phyloP scores from a whole-genome alignment of 2,329 filamentous ascomycete genomes.

The Penicillium hordei region DNA sequence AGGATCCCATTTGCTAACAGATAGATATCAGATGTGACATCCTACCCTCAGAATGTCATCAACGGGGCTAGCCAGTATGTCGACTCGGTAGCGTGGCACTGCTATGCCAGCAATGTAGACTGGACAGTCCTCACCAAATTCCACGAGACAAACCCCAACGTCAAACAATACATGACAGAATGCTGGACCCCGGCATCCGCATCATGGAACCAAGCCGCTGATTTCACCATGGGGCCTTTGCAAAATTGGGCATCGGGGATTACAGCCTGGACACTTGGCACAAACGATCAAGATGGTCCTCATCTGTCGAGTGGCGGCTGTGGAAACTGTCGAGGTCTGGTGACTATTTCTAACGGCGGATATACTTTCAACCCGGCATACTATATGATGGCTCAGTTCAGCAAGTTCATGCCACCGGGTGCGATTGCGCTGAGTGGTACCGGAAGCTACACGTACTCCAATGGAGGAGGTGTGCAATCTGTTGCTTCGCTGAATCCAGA shows the following conservation, averaged over 20 bases:
- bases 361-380: slow-evolving; percentile 53
- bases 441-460: slow-evolving; percentile 47
- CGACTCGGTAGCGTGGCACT: slow-evolving; percentile 41
- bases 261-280: slow-evolving; percentile 34
- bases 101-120: slow-evolving; percentile 37
- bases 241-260: slow-evolving; percentile 35
- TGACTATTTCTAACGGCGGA: slow-evolving; percentile 35
- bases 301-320: slow-evolving; percentile 32
- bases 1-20: neutral
- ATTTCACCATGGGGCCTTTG: slow-evolving; percentile 32
- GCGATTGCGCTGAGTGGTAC: slow-evolving; percentile 46
- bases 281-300: slow-evolving; percentile 28
- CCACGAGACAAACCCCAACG: slow-evolving; percentile 32
- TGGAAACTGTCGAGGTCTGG: slow-evolving; percentile 28
- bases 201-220: slow-evolving; percentile 28
- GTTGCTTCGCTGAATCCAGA: slow-evolving; percentile 52
- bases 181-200: slow-evolving; percentile 35
- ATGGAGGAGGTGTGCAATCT: slow-evolving; percentile 42
- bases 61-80: slow-evolving; percentile 31
- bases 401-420: slow-evolving; percentile 50
- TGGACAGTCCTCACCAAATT: slow-evolving; percentile 40
- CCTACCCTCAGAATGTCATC: slow-evolving; percentile 37
- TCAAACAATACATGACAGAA: slow-evolving; percentile 44
- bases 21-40: slow-evolving; percentile 26
- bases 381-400: slow-evolving; percentile 57